phyloP scores from a whole-genome alignment of 2,329 filamentous ascomycete genomes.

The Periconia sp. region DNA sequence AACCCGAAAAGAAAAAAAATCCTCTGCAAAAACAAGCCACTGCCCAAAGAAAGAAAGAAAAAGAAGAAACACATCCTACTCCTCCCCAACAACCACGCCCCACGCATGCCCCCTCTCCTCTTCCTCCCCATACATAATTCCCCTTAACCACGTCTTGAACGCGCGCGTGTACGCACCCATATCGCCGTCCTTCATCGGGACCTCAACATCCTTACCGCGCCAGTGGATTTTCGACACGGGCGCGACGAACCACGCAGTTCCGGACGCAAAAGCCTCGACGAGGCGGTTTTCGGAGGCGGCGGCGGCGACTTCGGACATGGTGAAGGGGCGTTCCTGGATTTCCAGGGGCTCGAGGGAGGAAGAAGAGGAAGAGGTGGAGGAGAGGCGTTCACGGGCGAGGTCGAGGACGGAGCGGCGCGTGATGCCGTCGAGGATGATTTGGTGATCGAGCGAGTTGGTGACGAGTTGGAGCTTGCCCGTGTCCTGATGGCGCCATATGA shows the following conservation, averaged over 20 bases:
- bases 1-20: too few relatives aligned
- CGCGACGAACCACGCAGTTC: constrained; percentile 68
- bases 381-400: constrained; percentile 66
- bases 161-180: constrained; percentile 45
- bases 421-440: constrained; percentile 84
- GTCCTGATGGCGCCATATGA: constrained; percentile 67
- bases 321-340: constrained; percentile 80
- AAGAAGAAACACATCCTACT: constrained; percentile 10
- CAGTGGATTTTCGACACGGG: constrained; percentile 51
- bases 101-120: constrained; percentile 48
- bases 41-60: background rate
- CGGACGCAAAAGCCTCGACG: constrained; percentile 82
- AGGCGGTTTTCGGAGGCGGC: constrained; percentile 74
- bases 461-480: constrained; percentile 67
- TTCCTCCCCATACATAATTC: constrained; percentile 53
- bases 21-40: too few relatives aligned
- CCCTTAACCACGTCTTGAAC: constrained; percentile 50
- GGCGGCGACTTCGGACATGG: constrained; percentile 74
- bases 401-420: constrained; percentile 81
- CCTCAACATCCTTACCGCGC: constrained; percentile 45
- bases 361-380: constrained; percentile 25
- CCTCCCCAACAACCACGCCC: constrained; percentile 49
- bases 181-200: constrained; percentile 46
- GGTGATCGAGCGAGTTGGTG: constrained; percentile 80
- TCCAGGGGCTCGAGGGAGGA: constrained; percentile 54